Conservation (phyloP, 495 filamentous ascomycete genomes). For the Penicillium parvum region DNA sequence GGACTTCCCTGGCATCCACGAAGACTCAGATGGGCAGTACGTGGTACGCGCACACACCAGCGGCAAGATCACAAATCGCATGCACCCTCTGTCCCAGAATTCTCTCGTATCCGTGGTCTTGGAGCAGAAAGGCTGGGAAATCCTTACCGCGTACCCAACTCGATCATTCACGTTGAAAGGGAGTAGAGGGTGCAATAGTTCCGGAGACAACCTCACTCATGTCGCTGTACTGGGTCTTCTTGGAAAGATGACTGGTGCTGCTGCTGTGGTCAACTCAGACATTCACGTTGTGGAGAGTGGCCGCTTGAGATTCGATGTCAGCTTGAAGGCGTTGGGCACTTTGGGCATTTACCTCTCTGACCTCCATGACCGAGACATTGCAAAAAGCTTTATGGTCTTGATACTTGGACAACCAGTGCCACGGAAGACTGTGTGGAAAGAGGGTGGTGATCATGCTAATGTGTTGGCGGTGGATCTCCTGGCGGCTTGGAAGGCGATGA, state of each 20-base stretch:
- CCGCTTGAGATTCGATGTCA: constrained; percentile 55
- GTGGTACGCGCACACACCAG: constrained; percentile 67
- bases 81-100: constrained; percentile 33
- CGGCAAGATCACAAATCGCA: constrained; percentile 55
- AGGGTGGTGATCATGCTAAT: constrained; percentile 38
- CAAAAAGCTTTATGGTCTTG: constrained; percentile 68
- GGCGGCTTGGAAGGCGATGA: constrained; percentile 73
- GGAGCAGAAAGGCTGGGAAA: constrained; percentile 66
- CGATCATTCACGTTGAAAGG: constrained; percentile 44
- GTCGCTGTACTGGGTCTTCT: constrained; percentile 76
- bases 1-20: constrained; percentile 66
- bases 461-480: constrained; percentile 76
- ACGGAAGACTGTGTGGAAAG: constrained; percentile 58
- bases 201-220: constrained; percentile 20
- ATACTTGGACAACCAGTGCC: constrained; percentile 69
- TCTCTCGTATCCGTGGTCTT: constrained; percentile 57
- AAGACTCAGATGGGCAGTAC: constrained; percentile 44
- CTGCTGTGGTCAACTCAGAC: constrained; percentile 62
- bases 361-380: constrained; percentile 54
- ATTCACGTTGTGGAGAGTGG: constrained; percentile 55
- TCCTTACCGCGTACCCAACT: constrained; percentile 70
- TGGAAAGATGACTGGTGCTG: constrained; percentile 85
- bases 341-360: constrained; percentile 69
- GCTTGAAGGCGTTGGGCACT: constrained; percentile 75
- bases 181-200: constrained; percentile 6